Evolutionary conservation across 768 basidiomycete species (phyloP).

Genomic region (Panaeolus cyanescens): DNA sequence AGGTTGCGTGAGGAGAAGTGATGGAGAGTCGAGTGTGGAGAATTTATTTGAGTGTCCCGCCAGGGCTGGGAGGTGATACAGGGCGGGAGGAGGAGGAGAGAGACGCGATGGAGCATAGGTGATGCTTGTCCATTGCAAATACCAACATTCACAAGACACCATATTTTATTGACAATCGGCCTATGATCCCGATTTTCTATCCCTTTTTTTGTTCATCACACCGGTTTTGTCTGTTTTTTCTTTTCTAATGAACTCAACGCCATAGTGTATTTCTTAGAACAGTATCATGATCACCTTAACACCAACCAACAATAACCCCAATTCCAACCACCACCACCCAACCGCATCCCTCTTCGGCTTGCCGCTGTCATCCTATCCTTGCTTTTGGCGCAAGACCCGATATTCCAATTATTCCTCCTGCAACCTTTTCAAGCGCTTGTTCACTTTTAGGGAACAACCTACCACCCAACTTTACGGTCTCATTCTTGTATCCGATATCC

Average conservation of each 20-base stretch:
- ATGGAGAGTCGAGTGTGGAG: not conserved
- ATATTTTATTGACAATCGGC: conserved; percentile 3
- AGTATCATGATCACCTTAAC: not conserved
- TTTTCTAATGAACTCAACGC: conserved; percentile 2
- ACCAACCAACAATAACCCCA: not conserved
- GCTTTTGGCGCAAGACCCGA: no score
- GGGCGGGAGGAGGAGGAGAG: not conserved
- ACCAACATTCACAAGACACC: not conserved
- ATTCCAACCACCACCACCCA: not conserved
- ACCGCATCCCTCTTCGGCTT: no score
- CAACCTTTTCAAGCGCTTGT: no score
- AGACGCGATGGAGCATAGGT: not conserved
- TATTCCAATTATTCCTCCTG: no score
- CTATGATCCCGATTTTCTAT: conserved; percentile 1
- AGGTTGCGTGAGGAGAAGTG: not conserved
- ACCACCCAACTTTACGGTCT: no score
- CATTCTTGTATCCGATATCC: no score
- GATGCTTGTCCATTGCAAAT: not conserved
- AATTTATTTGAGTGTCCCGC: not conserved
- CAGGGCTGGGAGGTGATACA: conserved; percentile 2
- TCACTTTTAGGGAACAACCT: no score
- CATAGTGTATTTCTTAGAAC: conserved; percentile 4
- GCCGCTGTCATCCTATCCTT: no score
- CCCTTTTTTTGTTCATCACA: not conserved
- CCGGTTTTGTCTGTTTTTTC: not conserved